Evolutionary conservation across 2,329 filamentous ascomycete genomes (phyloP), one percentile per base, ranked within the genome.

Genomic region (Falciphora oryzae): DNA sequence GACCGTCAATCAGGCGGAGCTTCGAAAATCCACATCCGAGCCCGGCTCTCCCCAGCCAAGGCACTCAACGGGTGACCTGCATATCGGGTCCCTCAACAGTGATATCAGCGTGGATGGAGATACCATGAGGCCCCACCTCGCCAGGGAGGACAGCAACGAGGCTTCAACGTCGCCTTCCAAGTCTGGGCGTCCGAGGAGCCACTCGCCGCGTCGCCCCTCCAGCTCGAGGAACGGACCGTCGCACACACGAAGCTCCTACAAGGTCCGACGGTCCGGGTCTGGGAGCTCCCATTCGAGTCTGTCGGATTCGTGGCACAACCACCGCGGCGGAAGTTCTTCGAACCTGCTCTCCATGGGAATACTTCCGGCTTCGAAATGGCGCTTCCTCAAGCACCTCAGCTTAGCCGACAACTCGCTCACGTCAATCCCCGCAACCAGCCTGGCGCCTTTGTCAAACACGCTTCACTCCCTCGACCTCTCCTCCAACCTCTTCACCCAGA

Each of bases 401-500:
- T 80, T 99, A 63, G 89, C 94, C 7, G 95, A 98, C 73, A 99
- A 98, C 76, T 89, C 90, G 11, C 82, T 99, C 68, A 96, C 92
- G 10, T 87, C 88, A 6, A 88, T 99, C 68, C 85, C 89, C 57
- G 84, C 88, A 5, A 79, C 86, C 61, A 92, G 93, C 73, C 82
- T 99, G 67, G 82, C 86, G 11, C 94, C 95, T 22, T 83, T 99
- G 62, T 89, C 93, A 57, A 92, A 92, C 71, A 97, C 92, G 0
- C 81, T 99, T 32, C 91, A 94, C 72, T 98, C 95, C 0, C 83
- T 99, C 64, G 95, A 99, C 74, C 80, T 99, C 60, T 98, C 95
- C 0, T 88, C 88, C 62, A 99, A 99, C 72, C 86, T 97, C 38
- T 96, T 99, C 75, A 88, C 87, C n/a, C 91, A 97, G 75, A 90